Evolutionary conservation across 805 yeast genomes (phyloP), one percentile per base, ranked within the genome.

Genomic region (Monosporozyma aquatica): DNA sequence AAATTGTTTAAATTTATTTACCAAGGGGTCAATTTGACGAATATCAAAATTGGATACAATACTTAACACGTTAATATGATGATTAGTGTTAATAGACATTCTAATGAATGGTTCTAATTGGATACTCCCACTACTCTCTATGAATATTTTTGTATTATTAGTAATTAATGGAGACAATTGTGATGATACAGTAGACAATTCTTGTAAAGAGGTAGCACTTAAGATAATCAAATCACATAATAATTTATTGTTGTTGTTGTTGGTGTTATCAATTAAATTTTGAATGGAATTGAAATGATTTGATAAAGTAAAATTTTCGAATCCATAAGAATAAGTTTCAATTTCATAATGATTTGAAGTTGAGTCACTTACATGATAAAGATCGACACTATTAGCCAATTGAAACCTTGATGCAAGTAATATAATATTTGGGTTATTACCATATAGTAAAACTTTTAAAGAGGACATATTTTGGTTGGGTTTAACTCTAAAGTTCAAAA

Each of bases 111-210:
- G 82, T 58, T 83, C 90, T 41, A 83, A 59, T 57, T 80, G 80
- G 43, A 83, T 75, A 55, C 74, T 82, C 4, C 86, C 85, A 2
- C 86, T 76, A 38, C 80, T 73, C 61, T 83, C 94, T 28, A 83
- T 64, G 21, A 82, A 64, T 2, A 83, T 63, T 26, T 78, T 65
- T 21, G 87, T 71, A 32, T 57, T 71, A 47, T 58, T 58, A 39
- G 62, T 63, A 28, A 74, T 47, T 21, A 69, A 46, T 0, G 68
- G 57, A 5, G 62, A 51, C 36, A 75, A 50, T 32, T 64, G 61
- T 2, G 65, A 44, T 17, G 74, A 64, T 10, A 69, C 32, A 1
- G 66, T 54, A 3, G 79, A 69, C 23, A 76, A 59, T 43, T 74
- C 78, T 53, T 76, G 80, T 40, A 76, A 53, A 0, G 79, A 74